Evolutionary conservation across 2,329 filamentous ascomycete species (phyloP).

Genomic region (Cytospora piceae): DNA sequence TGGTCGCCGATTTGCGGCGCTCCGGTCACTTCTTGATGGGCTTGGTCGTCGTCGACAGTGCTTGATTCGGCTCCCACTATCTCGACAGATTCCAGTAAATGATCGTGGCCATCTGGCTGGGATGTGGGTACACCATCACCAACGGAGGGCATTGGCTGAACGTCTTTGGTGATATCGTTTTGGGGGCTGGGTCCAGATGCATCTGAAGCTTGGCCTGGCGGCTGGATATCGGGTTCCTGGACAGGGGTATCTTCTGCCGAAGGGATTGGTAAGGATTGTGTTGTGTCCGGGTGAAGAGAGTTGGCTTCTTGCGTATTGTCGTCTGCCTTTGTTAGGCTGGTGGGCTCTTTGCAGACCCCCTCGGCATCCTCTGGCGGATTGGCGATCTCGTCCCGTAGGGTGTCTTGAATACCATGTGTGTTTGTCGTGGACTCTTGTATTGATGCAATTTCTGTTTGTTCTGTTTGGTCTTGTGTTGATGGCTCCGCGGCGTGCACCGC

Average conservation of each 20-base stretch:
- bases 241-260: not conserved
- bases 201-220: not conserved
- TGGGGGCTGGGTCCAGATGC: not conserved
- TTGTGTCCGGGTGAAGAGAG: not conserved
- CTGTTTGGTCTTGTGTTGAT: not conserved
- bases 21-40: not conserved
- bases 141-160: not conserved
- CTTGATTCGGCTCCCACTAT: not conserved
- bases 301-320: not conserved
- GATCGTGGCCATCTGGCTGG: not conserved
- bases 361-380: not conserved
- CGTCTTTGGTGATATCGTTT: not conserved
- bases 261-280: not conserved
- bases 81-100: not conserved
- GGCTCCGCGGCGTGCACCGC: not conserved
- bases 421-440: not conserved
- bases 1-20: not conserved
- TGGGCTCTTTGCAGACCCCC: not conserved
- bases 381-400: not conserved
- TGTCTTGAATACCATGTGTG: not conserved
- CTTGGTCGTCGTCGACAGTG: not conserved
- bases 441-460: slow-evolving; percentile 4
- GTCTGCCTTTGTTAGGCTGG: not conserved
- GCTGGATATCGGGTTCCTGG: not conserved
- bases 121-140: too few relatives aligned